phyloP scores from a whole-genome alignment of 768 basidiomycete species.

The Termitomyces sp. region DNA sequence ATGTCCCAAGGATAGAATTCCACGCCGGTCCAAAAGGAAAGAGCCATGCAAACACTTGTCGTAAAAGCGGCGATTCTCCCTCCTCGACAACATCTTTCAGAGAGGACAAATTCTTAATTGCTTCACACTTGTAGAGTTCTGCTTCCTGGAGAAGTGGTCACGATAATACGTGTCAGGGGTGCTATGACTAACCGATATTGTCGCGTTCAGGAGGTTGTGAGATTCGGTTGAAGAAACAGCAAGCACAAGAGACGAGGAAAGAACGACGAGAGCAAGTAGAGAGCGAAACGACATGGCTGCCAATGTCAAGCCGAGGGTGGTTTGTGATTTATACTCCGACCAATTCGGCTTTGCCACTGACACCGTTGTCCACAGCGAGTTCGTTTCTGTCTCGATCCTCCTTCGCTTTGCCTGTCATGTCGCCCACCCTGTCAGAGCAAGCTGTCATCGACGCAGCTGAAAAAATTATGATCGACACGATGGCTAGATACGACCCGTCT shows the following conservation, averaged over 20 bases:
- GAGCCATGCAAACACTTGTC: conserved; percentile 71
- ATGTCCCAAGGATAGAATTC: conserved; percentile 88
- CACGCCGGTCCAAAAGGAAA: conserved; percentile 91
- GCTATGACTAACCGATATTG: conserved; percentile 12
- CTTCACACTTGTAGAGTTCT: conserved; percentile 36
- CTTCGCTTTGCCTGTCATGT: conserved; percentile 27
- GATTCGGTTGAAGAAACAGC: background rate
- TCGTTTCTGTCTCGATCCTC: background rate
- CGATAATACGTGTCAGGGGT: background rate
- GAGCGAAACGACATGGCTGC: conserved; percentile 24
- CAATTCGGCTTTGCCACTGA: background rate
- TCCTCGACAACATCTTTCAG: conserved; percentile 62
- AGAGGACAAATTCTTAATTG: conserved; percentile 44
- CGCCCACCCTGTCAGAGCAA: conserved; percentile 51
- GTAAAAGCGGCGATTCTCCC: conserved; percentile 70
- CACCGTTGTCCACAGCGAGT: too few species aligned
- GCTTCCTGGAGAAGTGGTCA: conserved; percentile 25
- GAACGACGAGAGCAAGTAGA: conserved; percentile 34
- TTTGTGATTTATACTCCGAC: background rate
- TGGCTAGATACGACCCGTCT: conserved; percentile 77
- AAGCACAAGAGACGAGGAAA: conserved; percentile 32
- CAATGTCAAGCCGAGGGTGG: background rate
- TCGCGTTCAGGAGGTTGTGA: background rate
- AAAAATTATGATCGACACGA: conserved; percentile 64
- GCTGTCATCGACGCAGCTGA: conserved; percentile 55